Percentiles rank a stretch among this genome's conserved stretches.
phyloP scores from a whole-genome alignment of 106 monocot species.

The Dendrobium chrysotoxum region DNA sequence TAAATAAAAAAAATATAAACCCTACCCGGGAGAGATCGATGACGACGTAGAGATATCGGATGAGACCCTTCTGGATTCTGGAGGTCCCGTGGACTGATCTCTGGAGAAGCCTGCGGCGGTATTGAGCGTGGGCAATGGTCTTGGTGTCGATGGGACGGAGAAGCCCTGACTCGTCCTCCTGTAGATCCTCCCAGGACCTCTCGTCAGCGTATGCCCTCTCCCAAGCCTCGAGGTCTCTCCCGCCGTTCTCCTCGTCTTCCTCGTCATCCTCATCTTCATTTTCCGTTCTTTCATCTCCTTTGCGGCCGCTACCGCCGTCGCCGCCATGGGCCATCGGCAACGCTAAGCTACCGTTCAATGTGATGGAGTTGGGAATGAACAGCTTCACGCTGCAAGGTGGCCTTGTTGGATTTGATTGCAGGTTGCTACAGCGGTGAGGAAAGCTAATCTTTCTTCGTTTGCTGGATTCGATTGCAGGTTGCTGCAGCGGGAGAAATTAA shows the following conservation, averaged over 20 bases:
- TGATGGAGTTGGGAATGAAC: neutral
- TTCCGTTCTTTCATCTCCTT: conserved; percentile 2
- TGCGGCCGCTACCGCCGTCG: neutral
- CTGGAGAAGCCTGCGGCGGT: conserved; percentile 73
- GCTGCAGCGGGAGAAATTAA: too few species aligned
- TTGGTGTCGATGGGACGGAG: conserved; percentile 68
- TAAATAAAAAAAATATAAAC: neutral
- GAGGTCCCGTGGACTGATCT: conserved; percentile 29
- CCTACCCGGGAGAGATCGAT: conserved; percentile 84
- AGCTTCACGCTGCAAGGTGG: neutral
- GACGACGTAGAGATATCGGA: conserved; percentile 80
- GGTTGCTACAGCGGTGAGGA: too few species aligned
- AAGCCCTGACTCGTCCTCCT: conserved; percentile 94
- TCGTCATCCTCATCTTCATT: conserved; percentile 65
- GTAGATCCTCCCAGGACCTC: conserved; percentile 90
- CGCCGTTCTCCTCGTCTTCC: conserved; percentile 39
- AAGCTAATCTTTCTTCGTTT: too few species aligned
- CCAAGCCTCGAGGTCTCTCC: conserved; percentile 59
- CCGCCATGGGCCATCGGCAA: neutral
- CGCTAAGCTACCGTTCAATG: neutral
- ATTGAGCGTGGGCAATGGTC: conserved; percentile 77
- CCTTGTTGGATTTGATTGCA: too few species aligned
- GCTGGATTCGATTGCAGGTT: too few species aligned
- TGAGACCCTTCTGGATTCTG: conserved; percentile 92
- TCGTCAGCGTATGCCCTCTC: conserved; percentile 95